A percentile compares a stretch with the other conserved stretches of the same genome.
phyloP scores from a whole-genome alignment of 139 green algal genomes.

The Ettlia oleoabundans region DNA sequence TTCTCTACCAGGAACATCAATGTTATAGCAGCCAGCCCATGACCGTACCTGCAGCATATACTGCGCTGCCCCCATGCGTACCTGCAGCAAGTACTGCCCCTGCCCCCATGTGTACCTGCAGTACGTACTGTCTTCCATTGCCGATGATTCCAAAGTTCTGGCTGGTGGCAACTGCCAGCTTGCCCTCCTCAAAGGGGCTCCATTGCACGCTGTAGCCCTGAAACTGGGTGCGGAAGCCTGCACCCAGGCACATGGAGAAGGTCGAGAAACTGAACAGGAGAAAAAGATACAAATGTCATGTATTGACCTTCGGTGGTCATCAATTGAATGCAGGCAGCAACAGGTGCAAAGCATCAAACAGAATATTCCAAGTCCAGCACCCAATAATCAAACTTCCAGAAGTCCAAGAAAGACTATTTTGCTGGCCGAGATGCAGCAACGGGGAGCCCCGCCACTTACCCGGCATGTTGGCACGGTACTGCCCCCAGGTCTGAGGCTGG shows the following conservation, averaged over 20 bases:
- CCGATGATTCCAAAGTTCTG: constrained; percentile 99
- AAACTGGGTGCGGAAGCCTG: constrained; percentile 72
- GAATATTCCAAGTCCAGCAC: too few species aligned
- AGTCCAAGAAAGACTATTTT: too few species aligned
- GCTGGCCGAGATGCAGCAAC: too few species aligned
- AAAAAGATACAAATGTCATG: not conserved
- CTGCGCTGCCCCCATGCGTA: too few species aligned
- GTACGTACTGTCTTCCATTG: constrained; percentile 91
- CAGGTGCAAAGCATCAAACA: too few species aligned
- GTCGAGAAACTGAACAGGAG: not conserved
- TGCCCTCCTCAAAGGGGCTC: constrained; percentile 84
- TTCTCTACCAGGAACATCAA: too few species aligned
- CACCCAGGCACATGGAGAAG: not conserved
- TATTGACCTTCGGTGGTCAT: too few species aligned
- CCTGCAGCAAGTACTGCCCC: not conserved
- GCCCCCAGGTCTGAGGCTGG: too few species aligned
- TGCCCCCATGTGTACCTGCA: constrained; percentile 76
- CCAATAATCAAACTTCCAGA: too few species aligned
- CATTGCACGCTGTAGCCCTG: constrained; percentile 81
- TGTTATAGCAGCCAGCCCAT: not conserved
- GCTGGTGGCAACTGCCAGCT: constrained; percentile 90
- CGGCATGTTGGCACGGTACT: too few species aligned
- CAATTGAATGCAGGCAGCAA: too few species aligned
- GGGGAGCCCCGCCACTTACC: too few species aligned
- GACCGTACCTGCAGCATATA: not conserved